These are phyloP conservation scores for Lichtheimia hyalospora DNA, from an alignment of 371 early-diverging fungal species.

Conservation along the genomic window DNA sequence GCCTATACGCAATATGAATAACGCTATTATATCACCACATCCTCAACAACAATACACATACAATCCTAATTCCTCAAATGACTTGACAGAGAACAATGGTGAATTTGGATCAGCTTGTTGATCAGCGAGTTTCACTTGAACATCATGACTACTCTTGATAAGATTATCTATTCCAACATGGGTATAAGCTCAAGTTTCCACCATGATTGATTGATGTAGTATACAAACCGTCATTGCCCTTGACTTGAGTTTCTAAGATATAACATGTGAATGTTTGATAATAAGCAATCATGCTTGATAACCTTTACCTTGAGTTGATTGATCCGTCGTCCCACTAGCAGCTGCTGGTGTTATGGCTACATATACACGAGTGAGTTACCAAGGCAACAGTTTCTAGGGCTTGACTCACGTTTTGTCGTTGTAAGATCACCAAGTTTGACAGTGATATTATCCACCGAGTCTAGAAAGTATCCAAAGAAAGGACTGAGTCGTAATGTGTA, in stretches of 20 bases:
- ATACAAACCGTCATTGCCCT: too few relatives aligned
- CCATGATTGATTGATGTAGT: too few relatives aligned
- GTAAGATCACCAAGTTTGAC: slow-evolving; percentile 32
- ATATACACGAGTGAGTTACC: too few relatives aligned
- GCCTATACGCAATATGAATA: slow-evolving; percentile 30
- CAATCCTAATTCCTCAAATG: slow-evolving; percentile 78
- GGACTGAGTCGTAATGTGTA: slow-evolving; percentile 2
- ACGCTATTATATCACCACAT: neutral
- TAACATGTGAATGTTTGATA: too few relatives aligned
- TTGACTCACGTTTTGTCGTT: slow-evolving; percentile 8
- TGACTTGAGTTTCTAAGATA: too few relatives aligned
- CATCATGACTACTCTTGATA: slow-evolving; percentile 63
- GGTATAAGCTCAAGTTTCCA: too few relatives aligned
- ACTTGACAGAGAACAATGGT: slow-evolving; percentile 73
- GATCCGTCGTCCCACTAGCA: too few relatives aligned
- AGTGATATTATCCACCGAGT: slow-evolving; percentile 28
- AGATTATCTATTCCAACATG: slow-evolving; percentile 16
- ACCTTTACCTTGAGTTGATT: too few relatives aligned
- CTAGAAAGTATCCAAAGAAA: slow-evolving; percentile 9
- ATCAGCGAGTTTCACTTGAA: slow-evolving; percentile 82
- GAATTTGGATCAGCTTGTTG: slow-evolving; percentile 63
- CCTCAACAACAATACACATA: slow-evolving; percentile 21
- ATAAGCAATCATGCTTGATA: too few relatives aligned
- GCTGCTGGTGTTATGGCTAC: too few relatives aligned
- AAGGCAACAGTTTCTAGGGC: too few relatives aligned